Percentiles rank a stretch among this genome's conserved stretches.
Evolutionary conservation across 352 stramenopile genomes (phyloP).

Genomic region (Pilasporangium apinafurcum): DNA sequence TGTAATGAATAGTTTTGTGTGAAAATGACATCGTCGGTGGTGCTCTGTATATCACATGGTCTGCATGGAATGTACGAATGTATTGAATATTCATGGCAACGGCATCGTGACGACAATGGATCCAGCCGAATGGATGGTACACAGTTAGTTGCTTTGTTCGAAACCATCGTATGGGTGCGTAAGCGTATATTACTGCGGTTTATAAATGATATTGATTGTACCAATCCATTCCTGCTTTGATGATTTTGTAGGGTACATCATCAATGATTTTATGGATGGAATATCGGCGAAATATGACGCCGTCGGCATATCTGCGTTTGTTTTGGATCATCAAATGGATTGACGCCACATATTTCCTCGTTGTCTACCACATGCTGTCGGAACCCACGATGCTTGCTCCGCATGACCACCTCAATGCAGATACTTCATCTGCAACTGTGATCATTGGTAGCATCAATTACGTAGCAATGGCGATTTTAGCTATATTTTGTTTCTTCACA

Average conservation of each 20-base stretch:
- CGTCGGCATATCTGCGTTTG: slow-evolving; percentile 41
- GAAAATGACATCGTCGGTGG: slow-evolving; percentile 42
- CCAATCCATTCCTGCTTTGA: neutral
- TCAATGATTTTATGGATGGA: slow-evolving; percentile 69
- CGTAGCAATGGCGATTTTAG: slow-evolving; percentile 29
- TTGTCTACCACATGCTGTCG: slow-evolving; percentile 21
- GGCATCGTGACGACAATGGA: slow-evolving; percentile 16
- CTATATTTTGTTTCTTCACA: slow-evolving; percentile 36
- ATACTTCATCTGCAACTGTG: slow-evolving; percentile 8
- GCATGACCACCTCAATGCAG: slow-evolving; percentile 2
- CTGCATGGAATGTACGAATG: slow-evolving; percentile 44
- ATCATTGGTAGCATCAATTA: slow-evolving; percentile 36
- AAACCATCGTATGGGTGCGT: slow-evolving; percentile 56
- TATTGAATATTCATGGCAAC: neutral
- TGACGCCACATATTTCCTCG: slow-evolving; percentile 30
- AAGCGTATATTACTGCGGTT: neutral
- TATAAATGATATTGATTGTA: neutral
- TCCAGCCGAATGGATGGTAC: slow-evolving; percentile 19
- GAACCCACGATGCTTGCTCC: neutral
- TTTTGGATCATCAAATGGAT: slow-evolving; percentile 66
- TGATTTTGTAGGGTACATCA: slow-evolving; percentile 25
- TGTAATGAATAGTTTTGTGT: slow-evolving; percentile 37
- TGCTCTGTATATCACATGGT: slow-evolving; percentile 37
- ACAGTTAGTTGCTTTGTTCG: slow-evolving; percentile 39
- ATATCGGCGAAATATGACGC: slow-evolving; percentile 51